Evolutionary conservation across 352 stramenopile genomes (phyloP).

Genomic region (Globisporangium ultimum): DNA sequence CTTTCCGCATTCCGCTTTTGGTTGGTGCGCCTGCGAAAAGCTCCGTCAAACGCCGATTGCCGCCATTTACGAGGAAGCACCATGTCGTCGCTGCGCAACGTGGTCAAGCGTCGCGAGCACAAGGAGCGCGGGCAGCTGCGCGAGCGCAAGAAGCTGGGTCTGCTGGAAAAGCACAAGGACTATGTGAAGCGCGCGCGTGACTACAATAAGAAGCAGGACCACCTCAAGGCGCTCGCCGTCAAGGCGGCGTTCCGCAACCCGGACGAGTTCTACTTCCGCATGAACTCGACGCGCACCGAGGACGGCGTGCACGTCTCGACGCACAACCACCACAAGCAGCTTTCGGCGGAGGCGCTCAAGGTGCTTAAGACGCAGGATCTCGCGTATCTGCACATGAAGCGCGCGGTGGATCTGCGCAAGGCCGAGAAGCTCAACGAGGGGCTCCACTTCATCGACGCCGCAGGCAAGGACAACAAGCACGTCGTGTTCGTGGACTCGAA

Average conservation of each 20-base stretch:
- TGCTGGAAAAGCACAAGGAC: conserved; percentile 99
- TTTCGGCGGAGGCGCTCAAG: conserved; percentile 79
- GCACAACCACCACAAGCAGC: conserved; percentile 58
- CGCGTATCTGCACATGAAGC: conserved; percentile 91
- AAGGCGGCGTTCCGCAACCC: conserved; percentile 97
- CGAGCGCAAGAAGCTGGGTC: conserved; percentile 88
- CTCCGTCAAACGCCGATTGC: not conserved
- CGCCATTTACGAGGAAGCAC: conserved; percentile 4
- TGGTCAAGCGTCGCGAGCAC: conserved; percentile 98
- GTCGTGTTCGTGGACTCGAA: conserved; percentile 93
- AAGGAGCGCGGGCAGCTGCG: conserved; percentile 96
- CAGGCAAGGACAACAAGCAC: conserved; percentile 86
- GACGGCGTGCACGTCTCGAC: conserved; percentile 73
- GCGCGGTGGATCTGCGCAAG: conserved; percentile 71
- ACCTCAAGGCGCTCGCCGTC: conserved; percentile 83
- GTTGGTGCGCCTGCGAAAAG: conserved; percentile 3
- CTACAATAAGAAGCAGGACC: conserved; percentile 94
- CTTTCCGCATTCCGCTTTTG: not conserved
- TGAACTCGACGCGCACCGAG: conserved; percentile 87
- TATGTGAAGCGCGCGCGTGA: conserved; percentile 95
- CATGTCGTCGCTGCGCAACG: conserved; percentile 93
- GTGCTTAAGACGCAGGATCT: conserved; percentile 97
- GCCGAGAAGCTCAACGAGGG: conserved; percentile 70
- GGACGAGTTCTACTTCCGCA: conserved; percentile 99
- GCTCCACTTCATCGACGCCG: conserved; percentile 74